phyloP scores from a whole-genome alignment of 2,329 filamentous ascomycete genomes.

The Juglanconis oblonga region DNA sequence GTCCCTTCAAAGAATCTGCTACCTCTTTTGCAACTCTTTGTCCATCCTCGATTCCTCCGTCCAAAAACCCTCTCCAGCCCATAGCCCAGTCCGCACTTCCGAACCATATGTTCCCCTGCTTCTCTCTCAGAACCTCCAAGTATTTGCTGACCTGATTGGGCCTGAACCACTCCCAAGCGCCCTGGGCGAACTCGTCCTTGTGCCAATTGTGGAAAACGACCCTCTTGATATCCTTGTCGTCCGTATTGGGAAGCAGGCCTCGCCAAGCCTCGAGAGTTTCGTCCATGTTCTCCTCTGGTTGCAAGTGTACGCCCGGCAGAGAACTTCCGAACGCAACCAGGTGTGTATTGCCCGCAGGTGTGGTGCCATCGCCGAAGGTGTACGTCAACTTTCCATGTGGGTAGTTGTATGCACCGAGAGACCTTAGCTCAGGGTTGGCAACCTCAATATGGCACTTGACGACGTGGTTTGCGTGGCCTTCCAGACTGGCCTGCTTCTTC shows the following conservation, averaged over 20 bases:
- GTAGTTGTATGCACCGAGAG: slow-evolving; percentile 39
- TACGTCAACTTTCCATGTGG: slow-evolving; percentile 41
- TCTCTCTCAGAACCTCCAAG: slow-evolving; percentile 5
- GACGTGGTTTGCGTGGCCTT: slow-evolving; percentile 43
- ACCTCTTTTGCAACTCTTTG: slow-evolving; percentile 15
- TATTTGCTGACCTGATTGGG: slow-evolving; percentile 13
- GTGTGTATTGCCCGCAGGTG: slow-evolving; percentile 43
- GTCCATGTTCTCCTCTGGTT: slow-evolving; percentile 39
- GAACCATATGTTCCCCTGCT: slow-evolving; percentile 12
- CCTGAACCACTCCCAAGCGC: slow-evolving; percentile 16
- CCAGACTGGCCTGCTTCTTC: slow-evolving; percentile 33
- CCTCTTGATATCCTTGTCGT: slow-evolving; percentile 26
- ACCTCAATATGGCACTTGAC: slow-evolving; percentile 46
- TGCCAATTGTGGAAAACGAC: slow-evolving; percentile 17
- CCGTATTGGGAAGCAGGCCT: background rate
- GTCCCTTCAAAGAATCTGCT: slow-evolving; percentile 1
- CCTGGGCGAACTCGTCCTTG: slow-evolving; percentile 13
- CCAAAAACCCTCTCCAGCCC: slow-evolving; percentile 15
- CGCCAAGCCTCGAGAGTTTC: slow-evolving; percentile 9
- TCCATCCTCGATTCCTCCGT: slow-evolving; percentile 15
- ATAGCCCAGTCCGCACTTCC: slow-evolving; percentile 17
- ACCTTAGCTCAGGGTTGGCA: slow-evolving; percentile 36
- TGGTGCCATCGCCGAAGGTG: slow-evolving; percentile 42
- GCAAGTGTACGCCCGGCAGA: slow-evolving; percentile 36
- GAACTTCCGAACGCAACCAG: slow-evolving; percentile 42